Evolutionary conservation across 768 basidiomycete species (phyloP).

Genomic region (Postia placenta): DNA sequence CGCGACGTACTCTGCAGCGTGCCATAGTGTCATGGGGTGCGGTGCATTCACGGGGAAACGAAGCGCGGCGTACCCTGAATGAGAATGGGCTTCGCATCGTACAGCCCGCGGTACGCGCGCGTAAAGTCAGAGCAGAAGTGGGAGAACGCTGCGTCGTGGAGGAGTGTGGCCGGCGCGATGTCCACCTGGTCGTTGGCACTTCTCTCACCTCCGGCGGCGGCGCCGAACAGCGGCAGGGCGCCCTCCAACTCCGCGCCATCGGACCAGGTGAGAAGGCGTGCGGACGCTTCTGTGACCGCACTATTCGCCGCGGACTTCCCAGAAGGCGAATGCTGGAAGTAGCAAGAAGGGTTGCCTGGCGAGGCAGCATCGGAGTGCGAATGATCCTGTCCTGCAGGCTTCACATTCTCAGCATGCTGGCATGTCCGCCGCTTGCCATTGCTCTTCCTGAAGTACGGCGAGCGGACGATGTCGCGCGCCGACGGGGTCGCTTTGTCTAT

Average conservation of each 20-base stretch:
- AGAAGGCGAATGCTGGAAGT: neutral
- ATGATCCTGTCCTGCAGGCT: neutral
- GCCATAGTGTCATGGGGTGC: neutral
- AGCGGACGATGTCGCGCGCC: neutral
- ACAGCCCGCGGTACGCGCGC: conserved; percentile 3
- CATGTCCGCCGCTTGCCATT: neutral
- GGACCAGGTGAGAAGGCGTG: neutral
- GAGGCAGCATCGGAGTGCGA: too few relatives aligned
- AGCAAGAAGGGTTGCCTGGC: neutral
- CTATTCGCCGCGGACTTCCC: neutral
- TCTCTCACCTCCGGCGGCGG: too few relatives aligned
- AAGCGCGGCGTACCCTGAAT: conserved; percentile 18
- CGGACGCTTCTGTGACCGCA: neutral
- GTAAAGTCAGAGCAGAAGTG: conserved; percentile 1
- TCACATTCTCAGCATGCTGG: neutral
- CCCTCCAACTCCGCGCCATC: too few relatives aligned
- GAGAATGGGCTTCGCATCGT: conserved; percentile 22
- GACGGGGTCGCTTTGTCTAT: neutral
- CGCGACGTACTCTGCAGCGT: conserved; percentile 40
- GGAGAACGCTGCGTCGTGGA: neutral
- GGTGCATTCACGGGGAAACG: neutral
- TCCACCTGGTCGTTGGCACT: neutral
- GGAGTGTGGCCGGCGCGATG: neutral
- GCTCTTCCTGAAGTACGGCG: neutral
- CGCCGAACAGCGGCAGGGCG: too few relatives aligned